These are phyloP conservation scores for Blastomyces silverae DNA, from an alignment of 2,329 filamentous ascomycete species.

Conservation along the genomic window DNA sequence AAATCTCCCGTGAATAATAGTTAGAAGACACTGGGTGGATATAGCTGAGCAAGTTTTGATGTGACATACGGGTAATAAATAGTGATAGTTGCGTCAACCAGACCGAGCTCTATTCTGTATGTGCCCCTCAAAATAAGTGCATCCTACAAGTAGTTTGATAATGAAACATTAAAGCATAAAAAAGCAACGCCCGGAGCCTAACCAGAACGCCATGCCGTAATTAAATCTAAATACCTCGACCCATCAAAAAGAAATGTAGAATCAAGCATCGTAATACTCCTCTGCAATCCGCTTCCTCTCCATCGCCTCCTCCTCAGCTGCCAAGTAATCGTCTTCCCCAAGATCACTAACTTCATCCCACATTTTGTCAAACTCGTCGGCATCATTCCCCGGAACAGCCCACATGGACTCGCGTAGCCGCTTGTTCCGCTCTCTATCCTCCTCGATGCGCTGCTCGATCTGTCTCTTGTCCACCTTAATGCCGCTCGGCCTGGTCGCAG, in stretches of 20 bases:
- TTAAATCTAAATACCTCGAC: background rate
- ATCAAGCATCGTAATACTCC: conserved; percentile 14
- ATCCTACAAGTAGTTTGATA: background rate
- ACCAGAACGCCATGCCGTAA: conserved; percentile 5
- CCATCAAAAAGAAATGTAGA: background rate
- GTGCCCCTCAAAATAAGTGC: no score
- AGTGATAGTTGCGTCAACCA: background rate
- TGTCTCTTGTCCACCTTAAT: conserved; percentile 70
- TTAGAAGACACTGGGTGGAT: background rate
- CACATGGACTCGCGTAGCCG: conserved; percentile 85
- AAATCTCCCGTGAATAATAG: background rate
- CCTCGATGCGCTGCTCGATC: conserved; percentile 93
- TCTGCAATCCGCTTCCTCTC: conserved; percentile 48
- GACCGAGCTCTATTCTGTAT: background rate
- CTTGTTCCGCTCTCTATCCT: conserved; percentile 93
- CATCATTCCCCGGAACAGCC: conserved; percentile 63
- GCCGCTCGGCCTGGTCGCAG: conserved; percentile 31
- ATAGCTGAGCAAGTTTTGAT: background rate
- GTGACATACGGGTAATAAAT: background rate
- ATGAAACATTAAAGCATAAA: background rate
- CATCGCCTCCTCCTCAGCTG: conserved; percentile 65
- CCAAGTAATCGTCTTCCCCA: conserved; percentile 75
- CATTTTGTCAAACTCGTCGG: conserved; percentile 69
- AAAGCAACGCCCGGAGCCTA: background rate
- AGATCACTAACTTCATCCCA: conserved; percentile 85